Evolutionary conservation across 805 yeast species (phyloP).

Genomic region (Teunomyces cretensis): DNA sequence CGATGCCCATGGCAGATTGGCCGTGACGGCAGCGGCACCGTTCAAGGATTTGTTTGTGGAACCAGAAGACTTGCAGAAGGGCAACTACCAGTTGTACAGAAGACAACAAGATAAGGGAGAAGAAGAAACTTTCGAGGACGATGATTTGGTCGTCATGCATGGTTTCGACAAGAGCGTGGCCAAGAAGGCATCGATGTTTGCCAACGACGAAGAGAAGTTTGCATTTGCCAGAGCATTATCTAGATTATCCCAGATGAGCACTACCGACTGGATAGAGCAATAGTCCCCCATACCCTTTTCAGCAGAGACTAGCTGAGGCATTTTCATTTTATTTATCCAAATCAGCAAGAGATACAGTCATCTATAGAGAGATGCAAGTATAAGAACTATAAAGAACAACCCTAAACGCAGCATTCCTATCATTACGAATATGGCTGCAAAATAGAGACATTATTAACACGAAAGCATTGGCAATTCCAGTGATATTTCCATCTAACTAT

Average conservation of each 20-base stretch:
- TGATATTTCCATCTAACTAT: no score
- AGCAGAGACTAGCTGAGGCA: conserved; percentile 8
- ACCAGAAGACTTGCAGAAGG: conserved; percentile 58
- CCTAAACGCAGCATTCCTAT: no score
- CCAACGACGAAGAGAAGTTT: conserved; percentile 90
- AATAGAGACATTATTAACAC: no score
- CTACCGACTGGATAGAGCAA: conserved; percentile 84
- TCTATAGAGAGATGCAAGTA: no score
- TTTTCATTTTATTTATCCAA: no score
- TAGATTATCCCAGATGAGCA: conserved; percentile 90
- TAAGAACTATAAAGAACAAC: no score
- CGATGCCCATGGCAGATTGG: conserved; percentile 83
- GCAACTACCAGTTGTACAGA: conserved; percentile 44
- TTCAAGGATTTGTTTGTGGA: conserved; percentile 85
- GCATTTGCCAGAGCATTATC: conserved; percentile 95
- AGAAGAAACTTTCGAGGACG: conserved; percentile 48
- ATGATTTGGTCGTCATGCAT: conserved; percentile 67
- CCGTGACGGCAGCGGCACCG: conserved; percentile 85
- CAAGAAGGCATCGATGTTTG: conserved; percentile 72
- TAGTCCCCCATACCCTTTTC: no score
- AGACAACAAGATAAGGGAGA: conserved; percentile 35
- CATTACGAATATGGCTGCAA: neutral
- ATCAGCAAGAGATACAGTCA: no score
- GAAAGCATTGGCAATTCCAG: no score
- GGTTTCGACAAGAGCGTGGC: conserved; percentile 76